Evolutionary conservation across 2,329 filamentous ascomycete genomes (phyloP).

Genomic region (Atkinsonella hypoxylon): DNA sequence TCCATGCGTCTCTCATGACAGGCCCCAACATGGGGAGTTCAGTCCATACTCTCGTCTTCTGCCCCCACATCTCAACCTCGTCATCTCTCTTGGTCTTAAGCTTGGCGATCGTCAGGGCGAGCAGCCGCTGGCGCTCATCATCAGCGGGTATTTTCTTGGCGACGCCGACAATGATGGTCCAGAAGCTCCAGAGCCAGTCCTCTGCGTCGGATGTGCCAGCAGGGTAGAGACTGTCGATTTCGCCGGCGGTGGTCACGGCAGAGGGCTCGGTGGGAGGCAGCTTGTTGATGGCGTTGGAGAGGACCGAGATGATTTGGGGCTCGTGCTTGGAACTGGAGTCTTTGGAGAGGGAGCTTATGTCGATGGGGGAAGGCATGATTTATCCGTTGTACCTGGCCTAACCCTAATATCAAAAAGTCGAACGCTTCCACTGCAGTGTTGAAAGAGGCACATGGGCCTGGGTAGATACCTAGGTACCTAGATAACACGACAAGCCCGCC

Average conservation of each 20-base stretch:
- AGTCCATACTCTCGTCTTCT: constrained; percentile 15
- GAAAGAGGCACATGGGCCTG: too few species aligned
- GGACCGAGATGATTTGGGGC: constrained; percentile 11
- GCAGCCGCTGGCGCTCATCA: constrained; percentile 14
- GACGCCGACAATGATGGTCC: constrained; percentile 15
- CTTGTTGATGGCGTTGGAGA: constrained; percentile 15
- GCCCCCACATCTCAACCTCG: constrained; percentile 17
- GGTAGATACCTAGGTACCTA: too few species aligned
- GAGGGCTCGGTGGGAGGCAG: constrained; percentile 7
- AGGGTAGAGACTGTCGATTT: constrained; percentile 16
- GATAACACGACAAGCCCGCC: too few species aligned
- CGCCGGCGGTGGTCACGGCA: constrained; percentile 12
- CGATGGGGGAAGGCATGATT: constrained; percentile 5
- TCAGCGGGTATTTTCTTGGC: constrained; percentile 15
- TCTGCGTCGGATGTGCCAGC: constrained; percentile 10
- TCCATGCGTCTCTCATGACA: constrained; percentile 18
- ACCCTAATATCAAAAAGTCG: too few species aligned
- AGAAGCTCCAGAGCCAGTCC: constrained; percentile 18
- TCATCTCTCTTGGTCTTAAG: constrained; percentile 14
- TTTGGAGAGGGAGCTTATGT: constrained; percentile 1
- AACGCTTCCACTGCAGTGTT: too few species aligned
- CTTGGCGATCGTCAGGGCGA: constrained; percentile 12
- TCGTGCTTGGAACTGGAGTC: constrained; percentile 7
- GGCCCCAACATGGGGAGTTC: constrained; percentile 20
- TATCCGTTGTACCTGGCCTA: too few species aligned